Conservation (phyloP, 192 early-diverging fungal species). For the Chytriomyces confervae region DNA sequence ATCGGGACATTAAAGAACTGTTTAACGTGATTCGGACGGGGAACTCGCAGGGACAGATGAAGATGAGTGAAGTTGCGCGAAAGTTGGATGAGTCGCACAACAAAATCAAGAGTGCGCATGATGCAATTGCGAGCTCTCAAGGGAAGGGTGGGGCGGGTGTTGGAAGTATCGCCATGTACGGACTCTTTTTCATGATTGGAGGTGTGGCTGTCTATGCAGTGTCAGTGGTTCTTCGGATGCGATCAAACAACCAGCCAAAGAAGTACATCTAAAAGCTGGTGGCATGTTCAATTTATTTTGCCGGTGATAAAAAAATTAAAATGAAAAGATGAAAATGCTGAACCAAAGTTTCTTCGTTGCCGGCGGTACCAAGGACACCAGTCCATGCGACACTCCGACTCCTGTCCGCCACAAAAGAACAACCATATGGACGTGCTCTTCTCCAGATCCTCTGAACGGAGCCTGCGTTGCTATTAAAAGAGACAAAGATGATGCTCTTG, state of each 20-base stretch:
- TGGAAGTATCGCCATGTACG: conserved; percentile 17
- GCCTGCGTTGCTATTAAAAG: not conserved
- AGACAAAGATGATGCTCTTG: not conserved
- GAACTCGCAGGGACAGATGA: conserved; percentile 14
- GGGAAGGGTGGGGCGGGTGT: not conserved
- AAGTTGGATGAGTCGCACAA: conserved; percentile 31
- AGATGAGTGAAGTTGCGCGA: conserved; percentile 17
- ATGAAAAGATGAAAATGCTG: not conserved
- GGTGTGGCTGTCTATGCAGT: conserved; percentile 36
- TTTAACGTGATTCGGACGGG: conserved; percentile 19
- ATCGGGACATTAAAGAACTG: conserved; percentile 31
- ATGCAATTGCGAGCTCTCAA: not conserved
- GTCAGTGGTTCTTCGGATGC: conserved; percentile 32
- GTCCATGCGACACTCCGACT: too few relatives aligned
- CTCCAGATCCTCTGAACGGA: not conserved
- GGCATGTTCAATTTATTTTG: not conserved
- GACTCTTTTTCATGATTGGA: conserved; percentile 35
- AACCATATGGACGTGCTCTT: too few relatives aligned
- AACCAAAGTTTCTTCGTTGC: too few relatives aligned
- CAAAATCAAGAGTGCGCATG: conserved; percentile 26
- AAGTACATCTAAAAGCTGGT: conserved; percentile 31
- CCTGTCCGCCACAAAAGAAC: too few relatives aligned
- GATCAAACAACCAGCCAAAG: conserved; percentile 20
- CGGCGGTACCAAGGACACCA: too few relatives aligned
- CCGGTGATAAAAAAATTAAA: not conserved